Conservation (phyloP, 805 yeast species). For the Cyberlindnera xishuangbannaensis region DNA sequence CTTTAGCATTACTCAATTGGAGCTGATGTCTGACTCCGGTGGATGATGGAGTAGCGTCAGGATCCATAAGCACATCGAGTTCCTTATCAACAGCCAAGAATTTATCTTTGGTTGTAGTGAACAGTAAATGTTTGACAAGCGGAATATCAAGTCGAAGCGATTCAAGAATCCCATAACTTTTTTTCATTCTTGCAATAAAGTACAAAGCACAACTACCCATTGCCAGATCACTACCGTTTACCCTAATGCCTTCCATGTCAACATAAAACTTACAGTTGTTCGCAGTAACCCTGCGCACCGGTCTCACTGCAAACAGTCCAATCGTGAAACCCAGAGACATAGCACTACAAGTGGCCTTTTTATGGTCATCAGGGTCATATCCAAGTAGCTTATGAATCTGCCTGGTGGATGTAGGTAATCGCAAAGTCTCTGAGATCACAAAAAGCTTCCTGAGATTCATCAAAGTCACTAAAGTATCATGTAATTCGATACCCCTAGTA, state of each 20-base stretch:
- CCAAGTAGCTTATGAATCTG: conserved; percentile 16
- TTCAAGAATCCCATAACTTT: background rate
- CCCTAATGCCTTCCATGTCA: conserved; percentile 8
- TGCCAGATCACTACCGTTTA: conserved; percentile 1
- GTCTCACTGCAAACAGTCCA: background rate
- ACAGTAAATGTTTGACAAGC: conserved; percentile 3
- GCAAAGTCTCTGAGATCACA: conserved; percentile 20
- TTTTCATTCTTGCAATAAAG: background rate
- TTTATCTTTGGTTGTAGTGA: conserved; percentile 10
- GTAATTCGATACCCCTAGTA: conserved; percentile 13
- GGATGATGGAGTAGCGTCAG: too few relatives aligned
- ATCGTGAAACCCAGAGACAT: conserved; percentile 10
- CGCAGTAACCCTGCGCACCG: background rate
- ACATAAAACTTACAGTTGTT: background rate
- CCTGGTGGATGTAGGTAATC: conserved; percentile 17
- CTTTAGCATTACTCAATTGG: background rate
- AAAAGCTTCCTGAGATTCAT: conserved; percentile 33
- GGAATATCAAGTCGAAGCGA: background rate
- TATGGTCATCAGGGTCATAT: conserved; percentile 6
- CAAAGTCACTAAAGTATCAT: conserved; percentile 24
- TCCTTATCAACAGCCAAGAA: conserved; percentile 14
- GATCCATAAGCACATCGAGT: too few relatives aligned
- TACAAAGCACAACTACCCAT: conserved; percentile 1
- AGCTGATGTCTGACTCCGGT: too few relatives aligned
- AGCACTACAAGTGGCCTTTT: conserved; percentile 4